These are phyloP conservation scores for Podaxis sp. DNA, from an alignment of 768 basidiomycete genomes.

Conservation along the genomic window DNA sequence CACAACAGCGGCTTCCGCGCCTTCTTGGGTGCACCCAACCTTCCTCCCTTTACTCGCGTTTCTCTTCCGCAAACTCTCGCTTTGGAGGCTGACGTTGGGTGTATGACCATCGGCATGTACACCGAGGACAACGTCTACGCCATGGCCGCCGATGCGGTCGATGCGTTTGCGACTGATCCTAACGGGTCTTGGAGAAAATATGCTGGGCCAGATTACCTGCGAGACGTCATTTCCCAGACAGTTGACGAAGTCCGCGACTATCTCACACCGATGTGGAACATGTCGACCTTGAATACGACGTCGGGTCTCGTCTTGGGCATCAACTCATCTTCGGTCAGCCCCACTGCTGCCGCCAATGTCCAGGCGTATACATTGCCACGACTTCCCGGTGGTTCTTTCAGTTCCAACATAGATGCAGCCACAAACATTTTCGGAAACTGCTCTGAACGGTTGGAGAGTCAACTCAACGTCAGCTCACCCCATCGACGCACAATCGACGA, in stretches of 20 bases:
- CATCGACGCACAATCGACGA: not conserved
- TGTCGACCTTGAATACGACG: constrained; percentile 14
- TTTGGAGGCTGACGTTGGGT: not conserved
- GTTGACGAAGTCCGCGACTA: constrained; percentile 22
- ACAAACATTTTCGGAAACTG: not conserved
- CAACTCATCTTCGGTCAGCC: not conserved
- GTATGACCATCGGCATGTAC: constrained; percentile 20
- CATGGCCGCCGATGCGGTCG: not conserved
- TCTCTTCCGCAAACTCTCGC: constrained; percentile 15
- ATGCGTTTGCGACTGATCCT: constrained; percentile 21
- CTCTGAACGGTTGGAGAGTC: constrained; percentile 3
- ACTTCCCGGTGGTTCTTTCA: not conserved
- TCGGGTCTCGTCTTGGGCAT: constrained; percentile 7
- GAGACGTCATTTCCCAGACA: constrained; percentile 18
- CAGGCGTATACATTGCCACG: not conserved
- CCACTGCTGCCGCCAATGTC: not conserved
- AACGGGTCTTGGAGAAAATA: constrained; percentile 20
- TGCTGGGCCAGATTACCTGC: constrained; percentile 23
- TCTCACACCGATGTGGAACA: constrained; percentile 20
- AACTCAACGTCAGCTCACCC: constrained; percentile 12
- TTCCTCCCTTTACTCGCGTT: constrained; percentile 14
- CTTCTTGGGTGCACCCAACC: constrained; percentile 23
- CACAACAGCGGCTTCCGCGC: constrained; percentile 18
- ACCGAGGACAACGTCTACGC: constrained; percentile 17
- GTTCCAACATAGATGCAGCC: not conserved